Evolutionary conservation across 2,329 filamentous ascomycete genomes (phyloP), one percentile per base, ranked within the genome.

Genomic region (Penicillium sp.): DNA sequence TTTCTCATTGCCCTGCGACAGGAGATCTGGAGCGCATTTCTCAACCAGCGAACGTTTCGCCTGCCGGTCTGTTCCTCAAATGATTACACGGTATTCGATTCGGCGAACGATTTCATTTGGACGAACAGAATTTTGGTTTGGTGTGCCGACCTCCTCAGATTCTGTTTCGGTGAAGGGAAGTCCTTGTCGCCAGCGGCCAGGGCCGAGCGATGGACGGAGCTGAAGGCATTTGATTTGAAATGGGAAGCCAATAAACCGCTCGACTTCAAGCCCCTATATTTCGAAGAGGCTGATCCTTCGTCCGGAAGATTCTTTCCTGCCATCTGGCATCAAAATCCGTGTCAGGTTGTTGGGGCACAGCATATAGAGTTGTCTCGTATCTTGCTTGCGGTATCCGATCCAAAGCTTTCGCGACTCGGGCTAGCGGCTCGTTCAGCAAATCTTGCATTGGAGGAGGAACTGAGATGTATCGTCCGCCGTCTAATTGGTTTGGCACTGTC

Each of bases 71-170:
- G 78, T 13, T 75, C 80, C 42, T 75, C 72, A 19, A 78, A 83
- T 31, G 76, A 83, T 36, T 80, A 84, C 60, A 77, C 78, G n/a
- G 78, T 77, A 0, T 74, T 83, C 9, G 71, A 75, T 2, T 70
- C 75, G 0, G 74, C 77, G 0, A 77, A 79, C 39, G 83, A 86
- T 56, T 80, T 79, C 54, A 76, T 75, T 0, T 86, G 83, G 83
- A 81, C 84, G 2, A 86, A 87, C 66, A 77, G 83, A 6, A 82
- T 84, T 16, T 77, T 87, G 0, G 77, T 85, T 2, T 82, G 85
- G 62, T 83, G 83, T 49, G 83, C 83, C 14, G 83, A 86, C 55
- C 81, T 87, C 1, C 70, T 87, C n/a, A 83, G 85, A 52, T 86
- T 81, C 60, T 87, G 84, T 63, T 87, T 87, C 62, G 55, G 71